Evolutionary conservation across 805 yeast species (phyloP).

Genomic region (Teunomyces funiuensis): DNA sequence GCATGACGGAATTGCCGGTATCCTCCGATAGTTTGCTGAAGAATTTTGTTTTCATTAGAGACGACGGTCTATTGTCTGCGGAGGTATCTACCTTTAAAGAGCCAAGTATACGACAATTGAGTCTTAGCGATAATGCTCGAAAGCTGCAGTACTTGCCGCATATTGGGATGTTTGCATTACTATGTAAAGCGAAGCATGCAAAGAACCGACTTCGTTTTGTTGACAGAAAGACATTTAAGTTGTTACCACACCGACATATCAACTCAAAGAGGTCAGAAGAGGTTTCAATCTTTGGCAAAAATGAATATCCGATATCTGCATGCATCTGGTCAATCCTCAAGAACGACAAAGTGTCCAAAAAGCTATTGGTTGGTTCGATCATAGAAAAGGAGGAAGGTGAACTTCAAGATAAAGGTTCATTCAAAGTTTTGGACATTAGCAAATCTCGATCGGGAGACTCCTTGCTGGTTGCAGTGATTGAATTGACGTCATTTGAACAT

Average conservation of each 20-base stretch:
- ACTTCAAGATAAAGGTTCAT: slow-evolving; percentile 21
- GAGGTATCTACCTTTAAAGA: slow-evolving; percentile 22
- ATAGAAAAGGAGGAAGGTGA: slow-evolving; percentile 9
- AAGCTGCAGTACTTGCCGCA: slow-evolving; percentile 30
- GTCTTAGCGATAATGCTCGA: slow-evolving; percentile 33
- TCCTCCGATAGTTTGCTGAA: not conserved
- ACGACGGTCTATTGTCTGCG: slow-evolving; percentile 37
- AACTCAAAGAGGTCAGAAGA: slow-evolving; percentile 6
- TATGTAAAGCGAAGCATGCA: slow-evolving; percentile 30
- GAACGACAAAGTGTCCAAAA: slow-evolving; percentile 31
- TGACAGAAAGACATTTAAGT: slow-evolving; percentile 29
- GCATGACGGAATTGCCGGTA: slow-evolving; percentile 15
- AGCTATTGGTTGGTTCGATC: slow-evolving; percentile 33
- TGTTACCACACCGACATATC: slow-evolving; percentile 19
- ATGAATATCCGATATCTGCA: slow-evolving; percentile 33
- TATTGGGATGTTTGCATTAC: slow-evolving; percentile 26
- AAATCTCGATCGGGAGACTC: slow-evolving; percentile 17
- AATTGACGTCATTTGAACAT: slow-evolving; percentile 32
- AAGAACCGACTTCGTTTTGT: slow-evolving; percentile 29
- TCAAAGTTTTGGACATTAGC: slow-evolving; percentile 36
- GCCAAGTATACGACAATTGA: slow-evolving; percentile 29
- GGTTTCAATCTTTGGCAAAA: slow-evolving; percentile 18
- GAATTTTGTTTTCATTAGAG: slow-evolving; percentile 26
- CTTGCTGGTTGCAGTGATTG: slow-evolving; percentile 23
- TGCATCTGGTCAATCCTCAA: slow-evolving; percentile 36